Evolutionary conservation across 208 protist genomes (phyloP), one percentile per base, ranked within the genome.

Genomic region (Trypanosoma platydactyli): DNA sequence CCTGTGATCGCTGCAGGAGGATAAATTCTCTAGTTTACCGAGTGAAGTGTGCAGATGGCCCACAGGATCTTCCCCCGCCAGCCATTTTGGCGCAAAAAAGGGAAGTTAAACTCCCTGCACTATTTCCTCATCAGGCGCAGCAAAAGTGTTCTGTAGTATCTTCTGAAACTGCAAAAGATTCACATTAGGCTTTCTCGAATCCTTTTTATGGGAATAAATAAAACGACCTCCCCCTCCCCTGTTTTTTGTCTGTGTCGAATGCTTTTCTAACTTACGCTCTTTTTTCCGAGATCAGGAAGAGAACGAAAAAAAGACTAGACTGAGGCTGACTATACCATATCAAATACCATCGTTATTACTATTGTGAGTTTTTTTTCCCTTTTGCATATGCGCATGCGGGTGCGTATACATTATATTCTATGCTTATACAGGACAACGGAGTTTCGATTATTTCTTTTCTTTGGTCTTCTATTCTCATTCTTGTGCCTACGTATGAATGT

Each of bases 11-110:
- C 1, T 59, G 84, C 29, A 72, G 35, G 27, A 82, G 67, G 51
- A 81, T 90, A 20, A 88, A 92, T 46, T 80, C 82, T 5, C 42
- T 92, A 20, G 83, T 89, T 25, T 76, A 88, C 27, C 71, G 73
- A 18, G 76, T 65, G 18, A 84, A 87, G 52, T 59, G 71, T 5
- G 44, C 68, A 16, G 29, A 48, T 7, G 61, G 62, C 3, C 52
- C 63, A 33, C 35, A 70, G 0, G 24, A 55, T 12, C 64, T 89
- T 68, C 59, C 61, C 33, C 63, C 66, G 44, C 76, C 57, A 41
- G 68, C 45, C 22, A 33, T 61, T 25, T 80, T 41, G 54, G 78
- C 64, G 24, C 51, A 69, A 27, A 61, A 61, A 44, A 69, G 61
- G 44, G 27, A 61, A 40, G 44, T 69, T 2, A 53, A 55, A 54